Percentiles rank a stretch among this genome's conserved stretches.
Conservation (phyloP, 495 filamentous ascomycete genomes). For the Penicillium paxilli region DNA sequence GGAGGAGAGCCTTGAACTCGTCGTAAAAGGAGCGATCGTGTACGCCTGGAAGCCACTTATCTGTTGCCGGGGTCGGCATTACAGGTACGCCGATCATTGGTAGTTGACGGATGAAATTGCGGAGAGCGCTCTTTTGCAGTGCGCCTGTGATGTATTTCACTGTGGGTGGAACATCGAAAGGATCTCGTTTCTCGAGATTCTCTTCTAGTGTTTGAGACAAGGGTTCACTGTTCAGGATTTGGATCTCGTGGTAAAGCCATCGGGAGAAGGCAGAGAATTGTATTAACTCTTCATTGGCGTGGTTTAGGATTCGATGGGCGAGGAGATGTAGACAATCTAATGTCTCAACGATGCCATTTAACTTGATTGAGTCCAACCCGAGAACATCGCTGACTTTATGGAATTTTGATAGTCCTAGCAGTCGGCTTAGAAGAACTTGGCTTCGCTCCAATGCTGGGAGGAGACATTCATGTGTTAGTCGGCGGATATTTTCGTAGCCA, state of each 20-base stretch:
- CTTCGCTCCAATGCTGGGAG: slow-evolving; percentile 85
- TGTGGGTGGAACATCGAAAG: slow-evolving; percentile 46
- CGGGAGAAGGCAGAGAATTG: slow-evolving; percentile 76
- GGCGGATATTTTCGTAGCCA: slow-evolving; percentile 75
- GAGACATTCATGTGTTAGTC: slow-evolving; percentile 80
- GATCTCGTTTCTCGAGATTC: slow-evolving; percentile 43
- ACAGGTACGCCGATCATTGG: slow-evolving; percentile 39
- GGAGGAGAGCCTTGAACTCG: slow-evolving; percentile 39
- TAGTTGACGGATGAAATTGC: slow-evolving; percentile 43
- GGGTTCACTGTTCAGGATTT: slow-evolving; percentile 51
- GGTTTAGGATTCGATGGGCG: slow-evolving; percentile 68
- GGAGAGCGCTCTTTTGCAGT: slow-evolving; percentile 48
- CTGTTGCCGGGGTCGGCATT: slow-evolving; percentile 21
- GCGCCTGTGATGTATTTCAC: slow-evolving; percentile 54
- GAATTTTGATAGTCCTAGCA: slow-evolving; percentile 85
- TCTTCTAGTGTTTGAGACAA: slow-evolving; percentile 48
- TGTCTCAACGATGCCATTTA: slow-evolving; percentile 66
- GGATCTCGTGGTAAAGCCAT: slow-evolving; percentile 87
- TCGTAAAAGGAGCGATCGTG: slow-evolving; percentile 50
- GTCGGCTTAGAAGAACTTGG: slow-evolving; percentile 74
- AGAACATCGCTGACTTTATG: slow-evolving; percentile 66
- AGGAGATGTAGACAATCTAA: slow-evolving; percentile 72
- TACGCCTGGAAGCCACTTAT: slow-evolving; percentile 42
- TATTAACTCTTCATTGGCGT: slow-evolving; percentile 73
- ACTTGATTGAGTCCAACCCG: slow-evolving; percentile 58